A percentile compares a stretch with the other conserved stretches of the same genome.
Evolutionary conservation across 2,329 filamentous ascomycete genomes (phyloP).

Genomic region (Epichloe bromicola): DNA sequence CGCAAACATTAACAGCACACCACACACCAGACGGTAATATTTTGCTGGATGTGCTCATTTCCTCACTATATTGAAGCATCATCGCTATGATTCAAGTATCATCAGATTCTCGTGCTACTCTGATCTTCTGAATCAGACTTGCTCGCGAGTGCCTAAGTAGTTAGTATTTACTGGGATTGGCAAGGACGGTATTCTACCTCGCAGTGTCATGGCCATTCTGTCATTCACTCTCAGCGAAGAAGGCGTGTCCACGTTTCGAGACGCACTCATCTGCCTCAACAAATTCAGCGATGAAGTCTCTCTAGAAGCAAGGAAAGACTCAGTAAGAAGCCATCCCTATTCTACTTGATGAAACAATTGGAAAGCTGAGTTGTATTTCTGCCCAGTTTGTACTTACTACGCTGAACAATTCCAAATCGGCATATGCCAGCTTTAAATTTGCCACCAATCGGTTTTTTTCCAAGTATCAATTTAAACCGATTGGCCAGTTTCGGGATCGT

Average conservation of each 20-base stretch:
- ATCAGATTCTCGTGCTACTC: neutral
- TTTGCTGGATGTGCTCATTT: neutral
- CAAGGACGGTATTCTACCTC: neutral
- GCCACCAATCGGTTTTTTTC: slow-evolving; percentile 58
- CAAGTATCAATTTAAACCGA: slow-evolving; percentile 52
- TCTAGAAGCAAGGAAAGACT: slow-evolving; percentile 57
- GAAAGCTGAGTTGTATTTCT: neutral
- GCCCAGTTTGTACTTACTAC: slow-evolving; percentile 57
- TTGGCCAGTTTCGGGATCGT: slow-evolving; percentile 35
- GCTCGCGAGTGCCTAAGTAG: neutral
- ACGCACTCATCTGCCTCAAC: slow-evolving; percentile 58
- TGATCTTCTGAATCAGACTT: neutral
- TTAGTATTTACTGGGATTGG: neutral
- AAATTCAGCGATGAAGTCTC: slow-evolving; percentile 73
- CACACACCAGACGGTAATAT: neutral
- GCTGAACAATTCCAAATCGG: slow-evolving; percentile 68
- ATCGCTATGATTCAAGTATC: neutral
- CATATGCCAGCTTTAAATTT: slow-evolving; percentile 61
- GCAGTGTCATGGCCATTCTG: slow-evolving; percentile 42
- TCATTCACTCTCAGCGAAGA: slow-evolving; percentile 65
- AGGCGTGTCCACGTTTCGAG: slow-evolving; percentile 56
- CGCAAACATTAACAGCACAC: too few relatives aligned
- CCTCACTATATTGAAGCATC: neutral
- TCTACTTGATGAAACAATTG: neutral
- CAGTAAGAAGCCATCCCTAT: slow-evolving; percentile 29